Evolutionary conservation across 352 stramenopile species (phyloP).

Genomic region (Globisporangium paddicum): DNA sequence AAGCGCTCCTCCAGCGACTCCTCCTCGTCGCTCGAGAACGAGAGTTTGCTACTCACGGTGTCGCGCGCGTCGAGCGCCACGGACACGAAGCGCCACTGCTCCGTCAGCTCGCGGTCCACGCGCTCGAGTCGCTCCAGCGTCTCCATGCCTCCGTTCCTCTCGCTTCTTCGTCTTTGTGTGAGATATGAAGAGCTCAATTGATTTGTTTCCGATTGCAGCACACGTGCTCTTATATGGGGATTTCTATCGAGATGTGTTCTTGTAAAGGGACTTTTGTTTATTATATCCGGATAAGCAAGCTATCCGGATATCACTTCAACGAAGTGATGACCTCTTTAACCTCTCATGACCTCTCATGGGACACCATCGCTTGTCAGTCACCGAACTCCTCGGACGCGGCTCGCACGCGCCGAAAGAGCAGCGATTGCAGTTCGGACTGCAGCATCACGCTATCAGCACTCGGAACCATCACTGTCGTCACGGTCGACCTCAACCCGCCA

Average conservation of each 20-base stretch:
- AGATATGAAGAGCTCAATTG: too few species aligned
- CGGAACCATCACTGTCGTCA: too few species aligned
- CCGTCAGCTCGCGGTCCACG: slow-evolving; percentile 39
- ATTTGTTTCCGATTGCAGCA: too few species aligned
- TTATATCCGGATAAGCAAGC: too few species aligned
- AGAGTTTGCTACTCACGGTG: slow-evolving; percentile 18
- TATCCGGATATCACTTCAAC: too few species aligned
- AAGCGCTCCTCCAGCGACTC: slow-evolving; percentile 54
- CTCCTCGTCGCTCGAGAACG: slow-evolving; percentile 57
- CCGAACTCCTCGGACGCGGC: slow-evolving; percentile 5
- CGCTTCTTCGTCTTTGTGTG: background rate
- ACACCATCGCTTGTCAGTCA: too few species aligned
- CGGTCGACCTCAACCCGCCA: background rate
- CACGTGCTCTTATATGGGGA: too few species aligned
- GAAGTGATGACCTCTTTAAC: too few species aligned
- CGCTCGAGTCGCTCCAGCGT: slow-evolving; percentile 20
- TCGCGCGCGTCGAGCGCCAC: slow-evolving; percentile 29
- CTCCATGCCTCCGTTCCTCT: slow-evolving; percentile 24
- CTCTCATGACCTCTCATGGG: too few species aligned
- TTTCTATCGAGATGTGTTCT: too few species aligned
- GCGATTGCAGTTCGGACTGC: slow-evolving; percentile 8
- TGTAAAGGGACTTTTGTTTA: too few species aligned
- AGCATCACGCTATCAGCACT: background rate
- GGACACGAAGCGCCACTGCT: slow-evolving; percentile 37
- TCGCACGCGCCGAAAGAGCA: slow-evolving; percentile 8